phyloP scores from a whole-genome alignment of 2,329 filamentous ascomycete species.

The Zymoseptoria pseudotritici region DNA sequence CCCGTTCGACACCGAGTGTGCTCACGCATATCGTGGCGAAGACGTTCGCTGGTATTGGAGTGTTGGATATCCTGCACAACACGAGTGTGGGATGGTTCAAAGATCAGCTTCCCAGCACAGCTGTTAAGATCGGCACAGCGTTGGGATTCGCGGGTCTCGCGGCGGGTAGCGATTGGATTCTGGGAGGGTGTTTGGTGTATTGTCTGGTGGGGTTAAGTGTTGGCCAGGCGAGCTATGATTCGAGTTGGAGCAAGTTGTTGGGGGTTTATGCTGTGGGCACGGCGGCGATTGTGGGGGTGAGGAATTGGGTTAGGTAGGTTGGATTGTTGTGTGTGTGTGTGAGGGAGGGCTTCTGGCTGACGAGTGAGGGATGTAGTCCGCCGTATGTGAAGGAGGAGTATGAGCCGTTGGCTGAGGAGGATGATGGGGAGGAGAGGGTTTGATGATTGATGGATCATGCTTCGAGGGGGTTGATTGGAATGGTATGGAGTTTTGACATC shows the following conservation, averaged over 20 bases:
- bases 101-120: constrained; percentile 38
- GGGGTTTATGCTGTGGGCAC: constrained; percentile 45
- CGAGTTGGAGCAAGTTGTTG: constrained; percentile 45
- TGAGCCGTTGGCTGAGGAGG: constrained; percentile 20
- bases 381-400: constrained; percentile 26
- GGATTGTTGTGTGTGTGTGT: constrained; percentile 1
- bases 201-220: constrained; percentile 49
- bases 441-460: neutral
- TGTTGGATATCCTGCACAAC: constrained; percentile 54
- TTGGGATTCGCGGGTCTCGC: constrained; percentile 47
- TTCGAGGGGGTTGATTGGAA: too few relatives aligned
- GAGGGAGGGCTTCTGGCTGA: constrained; percentile 1
- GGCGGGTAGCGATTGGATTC: constrained; percentile 51
- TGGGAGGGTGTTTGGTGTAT: constrained; percentile 53
- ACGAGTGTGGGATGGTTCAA: constrained; percentile 50
- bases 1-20: constrained; percentile 42
- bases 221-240: constrained; percentile 46
- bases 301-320: constrained; percentile 47
- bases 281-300: constrained; percentile 47
- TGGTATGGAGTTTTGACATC: too few relatives aligned
- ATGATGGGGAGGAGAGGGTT: constrained; percentile 9
- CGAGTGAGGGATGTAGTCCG: constrained; percentile 18
- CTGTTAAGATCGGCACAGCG: constrained; percentile 47
- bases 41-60: constrained; percentile 54
- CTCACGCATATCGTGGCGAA: constrained; percentile 53